Evolutionary conservation across 2,329 filamentous ascomycete species (phyloP), one percentile per base, ranked within the genome.

Genomic region (Emydomyces testavorans): DNA sequence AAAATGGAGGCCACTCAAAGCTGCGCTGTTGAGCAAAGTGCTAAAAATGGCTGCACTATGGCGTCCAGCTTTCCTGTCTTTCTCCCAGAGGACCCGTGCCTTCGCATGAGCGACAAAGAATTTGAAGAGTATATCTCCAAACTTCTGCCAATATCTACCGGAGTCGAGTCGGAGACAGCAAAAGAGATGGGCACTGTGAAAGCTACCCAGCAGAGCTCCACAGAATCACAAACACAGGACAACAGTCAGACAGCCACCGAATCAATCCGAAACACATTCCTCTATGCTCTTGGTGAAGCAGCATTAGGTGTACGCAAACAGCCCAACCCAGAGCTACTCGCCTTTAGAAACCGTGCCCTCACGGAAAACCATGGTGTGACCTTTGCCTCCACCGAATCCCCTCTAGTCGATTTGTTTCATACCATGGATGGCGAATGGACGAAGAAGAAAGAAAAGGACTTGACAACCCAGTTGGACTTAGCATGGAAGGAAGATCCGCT

Each of bases 341-440:
- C n/a, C 5, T 24, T 31, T 3, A 44, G 15, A n/a, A 48, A 43
- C 23, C 31, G 44, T 59, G 72, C 73, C 60, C 55, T 68, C n/a
- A 80, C 75, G 0, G 68, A 73, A 28, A 78, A 79, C 49, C 55
- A 49, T 2, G 75, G 75, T 50, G 55, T 75, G 1, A 69, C 76
- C 4, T 67, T 70, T 52, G 57, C 64, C 8, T 74, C 72, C 1
- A 74, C 73, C 0, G 61, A 63, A 2, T 62, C 68, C 3, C 48
- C 65, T 0, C 61, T 79, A 0, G 66, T 79, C 3, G 74, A 80
- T 54, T 63, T 79, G 2, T 79, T 79, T 60, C 63, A 64, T 28
- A 71, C 77, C 50, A 64, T 79, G 21, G 35, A 51, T 0, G 68
- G 71, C 46, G 66, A 71, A 0, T 59, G 61, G 11, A 53, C 70